Percentiles rank a stretch among this genome's conserved stretches.
Evolutionary conservation across 2,329 filamentous ascomycete genomes (phyloP).

Genomic region (Niveomyces coronatus): DNA sequence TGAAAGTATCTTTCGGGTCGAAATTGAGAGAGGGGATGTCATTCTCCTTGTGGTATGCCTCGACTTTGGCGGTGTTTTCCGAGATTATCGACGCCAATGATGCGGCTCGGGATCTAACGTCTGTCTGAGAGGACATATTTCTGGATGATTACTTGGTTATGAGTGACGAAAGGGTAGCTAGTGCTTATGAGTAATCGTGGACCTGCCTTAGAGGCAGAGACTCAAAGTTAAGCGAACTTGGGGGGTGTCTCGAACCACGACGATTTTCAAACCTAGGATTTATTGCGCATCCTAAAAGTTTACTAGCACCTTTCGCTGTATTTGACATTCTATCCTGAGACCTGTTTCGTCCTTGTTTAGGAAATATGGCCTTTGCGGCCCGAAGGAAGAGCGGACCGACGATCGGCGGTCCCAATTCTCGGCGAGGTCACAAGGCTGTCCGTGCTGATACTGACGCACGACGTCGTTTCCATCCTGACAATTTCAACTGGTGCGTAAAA

Average conservation of each 20-base stretch:
- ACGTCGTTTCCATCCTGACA: background rate
- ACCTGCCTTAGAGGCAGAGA: background rate
- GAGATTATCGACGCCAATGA: constrained; percentile 1
- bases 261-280: background rate
- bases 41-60: constrained; percentile 1
- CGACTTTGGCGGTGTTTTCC: constrained; percentile 1
- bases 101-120: background rate
- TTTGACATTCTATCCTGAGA: background rate
- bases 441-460: background rate
- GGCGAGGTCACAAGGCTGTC: background rate
- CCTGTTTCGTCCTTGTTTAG: background rate
- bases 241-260: background rate
- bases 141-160: background rate
- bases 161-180: background rate
- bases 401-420: background rate
- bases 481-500: background rate
- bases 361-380: background rate
- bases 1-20: constrained; percentile 1
- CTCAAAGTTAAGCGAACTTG: background rate
- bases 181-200: background rate
- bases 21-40: background rate
- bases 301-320: background rate
- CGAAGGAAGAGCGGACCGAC: background rate
- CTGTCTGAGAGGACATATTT: background rate
- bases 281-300: background rate